Percentiles rank a stretch among this genome's conserved stretches.
Conservation (phyloP, 2,329 filamentous ascomycete species). For the Fusarium buxicola region DNA sequence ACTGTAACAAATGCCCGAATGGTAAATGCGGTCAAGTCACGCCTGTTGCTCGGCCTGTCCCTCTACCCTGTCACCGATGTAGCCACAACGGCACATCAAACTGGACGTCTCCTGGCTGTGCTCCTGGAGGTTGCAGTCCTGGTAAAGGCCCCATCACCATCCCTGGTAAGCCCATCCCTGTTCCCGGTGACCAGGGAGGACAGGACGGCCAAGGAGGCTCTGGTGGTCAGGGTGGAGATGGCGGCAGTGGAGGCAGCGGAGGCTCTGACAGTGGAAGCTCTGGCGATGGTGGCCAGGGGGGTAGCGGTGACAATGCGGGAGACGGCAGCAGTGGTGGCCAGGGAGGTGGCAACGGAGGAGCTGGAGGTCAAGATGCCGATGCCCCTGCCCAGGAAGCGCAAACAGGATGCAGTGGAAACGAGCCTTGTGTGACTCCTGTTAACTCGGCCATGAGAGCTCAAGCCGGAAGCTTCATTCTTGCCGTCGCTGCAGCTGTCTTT, state of each 20-base stretch:
- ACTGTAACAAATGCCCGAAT: conserved; percentile 34
- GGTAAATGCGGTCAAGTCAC: conserved; percentile 15
- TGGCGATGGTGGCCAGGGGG: background rate
- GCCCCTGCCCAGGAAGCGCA: too few relatives aligned
- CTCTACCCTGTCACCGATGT: conserved; percentile 32
- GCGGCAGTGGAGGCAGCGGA: conserved; percentile 5
- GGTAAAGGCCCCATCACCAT: conserved; percentile 4
- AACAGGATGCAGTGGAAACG: background rate
- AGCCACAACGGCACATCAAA: conserved; percentile 22
- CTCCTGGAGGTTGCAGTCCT: conserved; percentile 29
- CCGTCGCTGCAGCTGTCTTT: background rate
- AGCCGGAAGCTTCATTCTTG: background rate
- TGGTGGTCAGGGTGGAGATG: background rate
- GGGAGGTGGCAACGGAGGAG: background rate
- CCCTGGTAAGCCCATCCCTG: conserved; percentile 15
- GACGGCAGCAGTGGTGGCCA: background rate
- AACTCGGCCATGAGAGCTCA: conserved; percentile 21
- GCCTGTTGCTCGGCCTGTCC: conserved; percentile 11
- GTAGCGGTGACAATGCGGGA: background rate
- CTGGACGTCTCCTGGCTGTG: conserved; percentile 36
- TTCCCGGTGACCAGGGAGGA: background rate
- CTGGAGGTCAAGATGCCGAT: conserved; percentile 9
- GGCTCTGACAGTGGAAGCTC: background rate
- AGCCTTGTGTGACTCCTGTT: conserved; percentile 1
- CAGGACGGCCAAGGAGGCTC: background rate